These are phyloP conservation scores for Daedalea quercina DNA, from an alignment of 768 basidiomycete species.

Conservation along the genomic window DNA sequence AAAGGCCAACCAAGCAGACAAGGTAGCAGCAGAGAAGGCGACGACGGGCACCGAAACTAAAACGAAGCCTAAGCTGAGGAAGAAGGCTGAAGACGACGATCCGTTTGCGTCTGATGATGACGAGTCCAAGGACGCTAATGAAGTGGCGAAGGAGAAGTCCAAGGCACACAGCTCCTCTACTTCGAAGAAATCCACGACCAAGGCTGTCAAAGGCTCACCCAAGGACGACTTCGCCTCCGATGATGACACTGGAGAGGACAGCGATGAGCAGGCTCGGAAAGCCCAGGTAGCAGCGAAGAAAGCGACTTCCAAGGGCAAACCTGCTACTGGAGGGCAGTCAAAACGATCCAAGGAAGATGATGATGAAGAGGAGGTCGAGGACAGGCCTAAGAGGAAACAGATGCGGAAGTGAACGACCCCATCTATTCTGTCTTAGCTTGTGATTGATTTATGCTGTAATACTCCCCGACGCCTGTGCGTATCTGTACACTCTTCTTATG, in stretches of 20 bases:
- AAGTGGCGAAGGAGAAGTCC: constrained; percentile 15
- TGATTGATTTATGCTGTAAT: no score
- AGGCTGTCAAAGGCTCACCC: constrained; percentile 1
- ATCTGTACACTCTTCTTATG: no score
- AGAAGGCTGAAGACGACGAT: constrained; percentile 34
- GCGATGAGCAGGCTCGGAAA: constrained; percentile 1
- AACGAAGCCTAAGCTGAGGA: constrained; percentile 42
- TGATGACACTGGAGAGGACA: constrained; percentile 9
- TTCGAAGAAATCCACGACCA: neutral
- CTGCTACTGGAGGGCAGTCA: no score
- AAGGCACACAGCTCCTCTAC: constrained; percentile 4
- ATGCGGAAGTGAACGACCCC: constrained; percentile 9
- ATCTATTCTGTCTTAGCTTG: neutral
- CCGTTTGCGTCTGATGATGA: constrained; percentile 54
- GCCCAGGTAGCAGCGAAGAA: constrained; percentile 10
- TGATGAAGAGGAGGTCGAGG: constrained; percentile 20
- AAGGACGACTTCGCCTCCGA: constrained; percentile 14
- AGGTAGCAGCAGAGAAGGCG: constrained; percentile 13
- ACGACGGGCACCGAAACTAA: constrained; percentile 27
- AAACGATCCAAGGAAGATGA: constrained; percentile 7
- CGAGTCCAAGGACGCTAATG: constrained; percentile 22
- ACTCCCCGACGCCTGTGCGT: no score
- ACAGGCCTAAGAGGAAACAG: constrained; percentile 32
- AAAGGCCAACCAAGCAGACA: constrained; percentile 17
- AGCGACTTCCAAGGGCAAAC: constrained; percentile 5